Conservation (phyloP, 2,329 filamentous ascomycete species). For the Cyanodermella asteris region DNA sequence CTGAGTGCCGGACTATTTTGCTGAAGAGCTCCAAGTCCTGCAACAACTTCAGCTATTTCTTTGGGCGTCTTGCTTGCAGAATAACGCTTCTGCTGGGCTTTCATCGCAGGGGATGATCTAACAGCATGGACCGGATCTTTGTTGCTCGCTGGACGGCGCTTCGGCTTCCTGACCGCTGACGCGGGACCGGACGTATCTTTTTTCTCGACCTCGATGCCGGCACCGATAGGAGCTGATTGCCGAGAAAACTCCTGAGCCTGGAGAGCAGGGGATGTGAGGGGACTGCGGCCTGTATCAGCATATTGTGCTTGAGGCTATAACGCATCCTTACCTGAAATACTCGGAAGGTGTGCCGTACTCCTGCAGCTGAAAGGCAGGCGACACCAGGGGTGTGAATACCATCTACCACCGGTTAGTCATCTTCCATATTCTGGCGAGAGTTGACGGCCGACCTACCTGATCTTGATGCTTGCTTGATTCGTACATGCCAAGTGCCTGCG, state of each 20-base stretch:
- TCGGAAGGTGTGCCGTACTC: conserved; percentile 26
- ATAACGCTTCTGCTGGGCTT: conserved; percentile 20
- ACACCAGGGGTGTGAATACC: conserved; percentile 27
- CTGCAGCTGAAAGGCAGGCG: conserved; percentile 24
- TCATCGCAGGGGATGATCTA: conserved; percentile 19
- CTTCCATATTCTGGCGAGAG: neutral
- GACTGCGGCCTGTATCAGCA: too few species aligned
- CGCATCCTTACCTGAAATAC: too few species aligned
- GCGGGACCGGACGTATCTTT: conserved; percentile 20
- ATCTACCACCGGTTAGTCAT: conserved; percentile 16
- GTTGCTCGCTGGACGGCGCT: conserved; percentile 18
- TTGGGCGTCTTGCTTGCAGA: conserved; percentile 22
- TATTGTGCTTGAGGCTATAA: too few species aligned
- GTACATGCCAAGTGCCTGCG: conserved; percentile 19
- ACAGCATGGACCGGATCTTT: conserved; percentile 13
- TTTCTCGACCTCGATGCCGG: conserved; percentile 14
- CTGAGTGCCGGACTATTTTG: conserved; percentile 14
- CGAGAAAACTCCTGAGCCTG: conserved; percentile 21
- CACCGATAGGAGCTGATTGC: conserved; percentile 16
- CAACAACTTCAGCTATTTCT: conserved; percentile 15
- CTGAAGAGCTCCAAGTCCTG: conserved; percentile 13
- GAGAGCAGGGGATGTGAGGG: conserved; percentile 27
- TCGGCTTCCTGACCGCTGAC: conserved; percentile 17
- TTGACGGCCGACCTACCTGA: conserved; percentile 15
- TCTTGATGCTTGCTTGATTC: conserved; percentile 21